Base-by-base conservation (phyloP, 1,139 yeast genomes). In the Debaryomyces nepalensis region DNA sequence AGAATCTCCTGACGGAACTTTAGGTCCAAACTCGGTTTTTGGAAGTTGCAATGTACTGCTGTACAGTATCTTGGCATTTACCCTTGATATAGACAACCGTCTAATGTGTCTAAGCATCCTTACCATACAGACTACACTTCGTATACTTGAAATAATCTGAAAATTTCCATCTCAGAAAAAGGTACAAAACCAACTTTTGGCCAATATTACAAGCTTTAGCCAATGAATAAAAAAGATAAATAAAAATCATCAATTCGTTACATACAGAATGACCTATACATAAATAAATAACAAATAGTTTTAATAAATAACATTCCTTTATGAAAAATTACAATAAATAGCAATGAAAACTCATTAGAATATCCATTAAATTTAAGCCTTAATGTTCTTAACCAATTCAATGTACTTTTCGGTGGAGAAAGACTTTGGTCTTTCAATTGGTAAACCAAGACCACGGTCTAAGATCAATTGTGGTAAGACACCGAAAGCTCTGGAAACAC, bases 351-450 rank as follows among this genome's bases (percentile, higher is more conserved):
- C n/a, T n/a, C n/a, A n/a, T 18, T 16, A 26, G 11, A 21, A 23
- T 18, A 32, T 19, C 26, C 24, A 18, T 31, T 11, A 49, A 39
- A 42, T 43, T 49, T 48, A 48, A 49, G 63, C 62, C 58, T 63
- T 62, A 49, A 73, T 70, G 68, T 64, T 68, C 69, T 75, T 74
- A 57, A 79, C 84, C 68, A 79, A 70, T 68, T 79, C 83, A 62
- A 75, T 77, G 75, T 79, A 79, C 66, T 79, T 79, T 64, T 79
- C 81, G 51, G 84, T 79, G 57, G 96, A 86, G 85, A 90, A 84
- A 56, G 96, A 87, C 79, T 91, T 91, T 73, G 98, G 98, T 77
- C 99, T 87, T 79, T 91, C 99, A 64, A 91, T 88, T 61, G 99
- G 89, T 69, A 87, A 70, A 64, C 98, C 99, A 54, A 90, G 75